Evolutionary conservation across 192 early-diverging fungal genomes (phyloP).

Genomic region (Coemansia sp.): DNA sequence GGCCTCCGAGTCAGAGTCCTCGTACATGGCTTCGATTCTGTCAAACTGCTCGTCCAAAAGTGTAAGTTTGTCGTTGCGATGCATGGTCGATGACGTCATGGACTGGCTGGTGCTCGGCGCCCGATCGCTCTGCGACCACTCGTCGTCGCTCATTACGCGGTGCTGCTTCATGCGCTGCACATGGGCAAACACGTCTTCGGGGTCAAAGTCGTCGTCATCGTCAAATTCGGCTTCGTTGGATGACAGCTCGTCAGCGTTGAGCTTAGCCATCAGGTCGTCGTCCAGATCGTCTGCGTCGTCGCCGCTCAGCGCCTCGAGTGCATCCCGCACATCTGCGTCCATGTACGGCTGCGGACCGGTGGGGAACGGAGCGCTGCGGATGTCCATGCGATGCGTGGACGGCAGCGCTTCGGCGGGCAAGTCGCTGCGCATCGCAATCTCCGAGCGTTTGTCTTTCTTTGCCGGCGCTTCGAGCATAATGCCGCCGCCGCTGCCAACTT

Average conservation of each 20-base stretch:
- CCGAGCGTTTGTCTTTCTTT: slow-evolving; percentile 57
- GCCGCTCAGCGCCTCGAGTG: slow-evolving; percentile 88
- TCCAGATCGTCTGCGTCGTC: slow-evolving; percentile 79
- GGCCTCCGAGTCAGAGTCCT: slow-evolving; percentile 29
- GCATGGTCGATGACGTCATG: slow-evolving; percentile 92
- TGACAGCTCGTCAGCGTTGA: slow-evolving; percentile 66
- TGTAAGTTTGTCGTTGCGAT: slow-evolving; percentile 86
- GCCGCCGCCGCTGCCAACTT: slow-evolving; percentile 74
- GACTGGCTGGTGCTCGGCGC: slow-evolving; percentile 60
- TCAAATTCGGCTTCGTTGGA: slow-evolving; percentile 34
- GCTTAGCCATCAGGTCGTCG: slow-evolving; percentile 78
- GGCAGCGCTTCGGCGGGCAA: slow-evolving; percentile 78
- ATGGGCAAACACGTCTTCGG: slow-evolving; percentile 48
- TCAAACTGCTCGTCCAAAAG: slow-evolving; percentile 95
- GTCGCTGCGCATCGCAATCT: slow-evolving; percentile 34
- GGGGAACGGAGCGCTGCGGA: slow-evolving; percentile 67
- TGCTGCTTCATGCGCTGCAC: slow-evolving; percentile 51
- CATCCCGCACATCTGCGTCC: slow-evolving; percentile 81
- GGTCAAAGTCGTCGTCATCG: slow-evolving; percentile 44
- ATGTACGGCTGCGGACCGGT: slow-evolving; percentile 70
- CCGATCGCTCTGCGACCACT: slow-evolving; percentile 19
- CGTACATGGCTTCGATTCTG: slow-evolving; percentile 60
- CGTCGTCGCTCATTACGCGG: slow-evolving; percentile 42
- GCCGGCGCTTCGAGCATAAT: slow-evolving; percentile 71
- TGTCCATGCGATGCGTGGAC: slow-evolving; percentile 68